Percentiles rank a stretch among this genome's conserved stretches.
Conservation (phyloP, 2,329 filamentous ascomycete species). For the Colletotrichum camelliae region DNA sequence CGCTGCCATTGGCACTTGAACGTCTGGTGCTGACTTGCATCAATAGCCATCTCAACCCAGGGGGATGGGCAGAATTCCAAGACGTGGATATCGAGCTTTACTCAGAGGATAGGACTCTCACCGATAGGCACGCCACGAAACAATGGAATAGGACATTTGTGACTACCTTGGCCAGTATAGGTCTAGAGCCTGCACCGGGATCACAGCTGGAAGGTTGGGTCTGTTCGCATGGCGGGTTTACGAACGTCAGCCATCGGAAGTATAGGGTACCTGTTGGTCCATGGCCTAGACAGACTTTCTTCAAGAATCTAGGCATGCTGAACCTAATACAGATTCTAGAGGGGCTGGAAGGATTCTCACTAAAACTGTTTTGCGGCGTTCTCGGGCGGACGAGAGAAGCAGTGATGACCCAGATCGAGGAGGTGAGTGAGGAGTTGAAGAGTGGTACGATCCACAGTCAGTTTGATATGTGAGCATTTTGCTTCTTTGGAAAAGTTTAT, state of each 20-base stretch:
- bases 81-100: constrained; percentile 24
- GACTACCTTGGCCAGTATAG: constrained; percentile 29
- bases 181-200: constrained; percentile 20
- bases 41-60: constrained; percentile 35
- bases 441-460: constrained; percentile 7
- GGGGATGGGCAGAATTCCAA: constrained; percentile 34
- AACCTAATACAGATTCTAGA: constrained; percentile 23
- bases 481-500: no score
- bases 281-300: constrained; percentile 30
- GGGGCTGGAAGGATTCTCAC: constrained; percentile 28
- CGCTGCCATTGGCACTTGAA: no score
- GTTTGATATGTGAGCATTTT: no score
- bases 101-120: constrained; percentile 27
- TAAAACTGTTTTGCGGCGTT: constrained; percentile 33
- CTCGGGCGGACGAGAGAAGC: constrained; percentile 33
- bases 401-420: constrained; percentile 30
- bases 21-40: neutral
- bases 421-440: constrained; percentile 33
- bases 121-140: neutral
- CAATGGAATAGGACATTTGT: constrained; percentile 26
- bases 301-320: constrained; percentile 24
- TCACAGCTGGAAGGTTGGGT: constrained; percentile 29
- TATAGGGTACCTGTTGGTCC: constrained; percentile 40
- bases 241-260: constrained; percentile 31
- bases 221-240: constrained; percentile 40